Base-by-base conservation (phyloP, 2,329 filamentous ascomycete species). In the Botryotinia calthae region DNA sequence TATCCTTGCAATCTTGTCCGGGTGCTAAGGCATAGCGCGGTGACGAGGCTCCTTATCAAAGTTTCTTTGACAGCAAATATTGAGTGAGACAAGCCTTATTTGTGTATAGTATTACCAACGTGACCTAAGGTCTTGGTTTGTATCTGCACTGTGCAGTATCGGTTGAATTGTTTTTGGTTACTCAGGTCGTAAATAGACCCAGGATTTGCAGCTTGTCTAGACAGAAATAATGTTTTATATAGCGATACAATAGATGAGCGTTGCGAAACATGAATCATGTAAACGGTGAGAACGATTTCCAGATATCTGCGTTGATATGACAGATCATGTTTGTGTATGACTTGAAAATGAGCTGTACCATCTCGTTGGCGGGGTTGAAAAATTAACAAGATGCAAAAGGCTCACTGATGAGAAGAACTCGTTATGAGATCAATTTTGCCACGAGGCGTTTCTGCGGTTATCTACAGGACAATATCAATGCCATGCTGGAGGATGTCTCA, bases 1-100 rank as follows among this genome's bases (percentile, higher is more conserved):
- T 59, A 77, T 72, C 76, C 77, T 74, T 77, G 77, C 74, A 75
- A 77, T 76, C 76, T 75, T 42, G 59, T 62, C 64, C 68, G 64
- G 73, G 71, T 61, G 37, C 28, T 59, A 56, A 18, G 62, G 34
- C 20, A 67, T 42, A 56, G 64, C 48, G 64, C 28, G 46, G 28
- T 72, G 48, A 54, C 34, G 70, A 76, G 74, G 75, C 75, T 77
- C 70, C 56, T 74, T 73, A 75, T 75, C 71, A 64, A 58, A 48
- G 63, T 37, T 59, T 56, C 20, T 56, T 71, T 63, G 64, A 40
- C 51, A 67, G 61, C 48, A 68, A 67, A 46, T 42, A 54, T 64
- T 34, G 44, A 58, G 65, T 63, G 66, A 73, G 58, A 70, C 71
- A 51, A 73, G 58, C 65, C 58, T 63, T 44, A 31, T 70, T 73